Evolutionary conservation across 495 filamentous ascomycete genomes (phyloP).

Genomic region (Staphylotrichum longicolle): DNA sequence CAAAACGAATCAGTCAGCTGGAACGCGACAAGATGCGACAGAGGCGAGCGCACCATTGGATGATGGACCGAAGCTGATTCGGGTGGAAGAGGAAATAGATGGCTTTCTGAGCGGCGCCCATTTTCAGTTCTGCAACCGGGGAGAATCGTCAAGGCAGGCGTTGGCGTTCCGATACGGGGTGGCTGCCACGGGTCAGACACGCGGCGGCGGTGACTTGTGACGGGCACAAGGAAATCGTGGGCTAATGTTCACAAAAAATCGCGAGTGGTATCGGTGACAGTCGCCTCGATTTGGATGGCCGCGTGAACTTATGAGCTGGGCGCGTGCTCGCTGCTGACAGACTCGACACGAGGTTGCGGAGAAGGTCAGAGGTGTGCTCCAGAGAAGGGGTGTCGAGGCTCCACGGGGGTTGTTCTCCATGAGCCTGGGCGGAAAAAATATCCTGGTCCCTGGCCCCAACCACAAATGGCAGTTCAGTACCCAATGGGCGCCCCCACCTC

Average conservation of each 20-base stretch:
- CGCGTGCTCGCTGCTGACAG: not conserved
- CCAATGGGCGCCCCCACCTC: too few species aligned
- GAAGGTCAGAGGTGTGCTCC: slow-evolving; percentile 4
- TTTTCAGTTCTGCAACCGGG: slow-evolving; percentile 26
- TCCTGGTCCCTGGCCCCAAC: slow-evolving; percentile 1
- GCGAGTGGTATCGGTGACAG: not conserved
- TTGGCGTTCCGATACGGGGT: slow-evolving; percentile 6
- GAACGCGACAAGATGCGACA: not conserved
- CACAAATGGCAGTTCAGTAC: not conserved
- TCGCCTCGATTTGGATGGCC: not conserved
- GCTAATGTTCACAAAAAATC: not conserved
- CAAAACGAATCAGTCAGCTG: slow-evolving; percentile 17
- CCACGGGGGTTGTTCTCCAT: slow-evolving; percentile 22
- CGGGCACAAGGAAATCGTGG: not conserved
- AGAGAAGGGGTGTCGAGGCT: slow-evolving; percentile 14
- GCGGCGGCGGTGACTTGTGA: not conserved
- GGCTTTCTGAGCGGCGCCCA: slow-evolving; percentile 51
- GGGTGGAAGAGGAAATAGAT: slow-evolving; percentile 78
- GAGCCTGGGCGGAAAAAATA: slow-evolving; percentile 19
- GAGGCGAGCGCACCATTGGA: slow-evolving; percentile 75
- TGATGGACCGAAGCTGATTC: slow-evolving; percentile 72
- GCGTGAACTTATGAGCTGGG: not conserved
- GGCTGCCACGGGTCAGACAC: slow-evolving; percentile 17
- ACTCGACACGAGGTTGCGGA: slow-evolving; percentile 13
- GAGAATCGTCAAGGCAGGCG: not conserved